Conservation (phyloP, 495 filamentous ascomycete species). For the Aspergillus sclerotiicarbonarius region DNA sequence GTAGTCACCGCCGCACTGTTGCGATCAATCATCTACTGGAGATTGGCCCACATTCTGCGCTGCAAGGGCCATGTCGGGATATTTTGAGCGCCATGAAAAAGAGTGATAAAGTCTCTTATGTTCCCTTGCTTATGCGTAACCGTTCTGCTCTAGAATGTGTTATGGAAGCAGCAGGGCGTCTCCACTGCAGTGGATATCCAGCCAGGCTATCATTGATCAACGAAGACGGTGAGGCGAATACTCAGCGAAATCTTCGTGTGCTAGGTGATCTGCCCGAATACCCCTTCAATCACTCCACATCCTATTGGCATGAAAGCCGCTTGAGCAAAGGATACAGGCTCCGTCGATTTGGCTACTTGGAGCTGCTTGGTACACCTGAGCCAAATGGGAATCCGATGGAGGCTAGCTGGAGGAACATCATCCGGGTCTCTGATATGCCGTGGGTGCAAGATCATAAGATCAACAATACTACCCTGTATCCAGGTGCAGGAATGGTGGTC, state of each 20-base stretch:
- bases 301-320: slow-evolving; percentile 14
- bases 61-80: slow-evolving; percentile 45
- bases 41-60: slow-evolving; percentile 48
- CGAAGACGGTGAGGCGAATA: neutral
- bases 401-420: slow-evolving; percentile 28
- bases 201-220: slow-evolving; percentile 31
- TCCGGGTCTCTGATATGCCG: slow-evolving; percentile 27
- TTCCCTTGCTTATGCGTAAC: slow-evolving; percentile 24
- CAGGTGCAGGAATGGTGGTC: slow-evolving; percentile 35
- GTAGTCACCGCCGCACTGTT: neutral
- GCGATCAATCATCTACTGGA: slow-evolving; percentile 39
- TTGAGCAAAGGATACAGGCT: slow-evolving; percentile 4
- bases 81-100: slow-evolving; percentile 19
- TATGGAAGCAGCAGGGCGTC: slow-evolving; percentile 29
- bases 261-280: slow-evolving; percentile 47
- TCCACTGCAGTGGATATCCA: slow-evolving; percentile 27
- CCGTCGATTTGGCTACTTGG: slow-evolving; percentile 12
- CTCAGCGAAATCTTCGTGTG: slow-evolving; percentile 1
- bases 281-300: slow-evolving; percentile 36
- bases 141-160: slow-evolving; percentile 20
- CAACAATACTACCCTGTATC: slow-evolving; percentile 27
- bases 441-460: slow-evolving; percentile 39
- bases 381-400: slow-evolving; percentile 17
- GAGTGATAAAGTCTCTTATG: slow-evolving; percentile 20
- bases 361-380: slow-evolving; percentile 25